Conservation (phyloP, 1,139 yeast genomes). For the Candida sojae region DNA sequence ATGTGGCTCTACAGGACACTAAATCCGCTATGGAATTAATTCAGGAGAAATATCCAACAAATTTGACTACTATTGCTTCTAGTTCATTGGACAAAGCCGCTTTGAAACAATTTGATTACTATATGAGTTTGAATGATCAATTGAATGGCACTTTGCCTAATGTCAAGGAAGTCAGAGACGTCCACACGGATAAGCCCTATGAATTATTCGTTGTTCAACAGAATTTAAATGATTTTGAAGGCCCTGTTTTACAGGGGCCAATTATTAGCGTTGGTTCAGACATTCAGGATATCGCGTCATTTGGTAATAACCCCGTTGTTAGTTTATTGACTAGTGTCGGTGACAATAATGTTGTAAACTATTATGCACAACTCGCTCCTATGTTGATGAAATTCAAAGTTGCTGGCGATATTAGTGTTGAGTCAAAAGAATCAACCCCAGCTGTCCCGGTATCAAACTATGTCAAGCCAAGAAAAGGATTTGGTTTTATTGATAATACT, state of each 20-base stretch:
- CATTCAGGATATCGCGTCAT: constrained; percentile 10
- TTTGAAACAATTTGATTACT: constrained; percentile 23
- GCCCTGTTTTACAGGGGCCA: constrained; percentile 28
- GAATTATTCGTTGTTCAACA: constrained; percentile 19
- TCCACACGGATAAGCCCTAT: constrained; percentile 11
- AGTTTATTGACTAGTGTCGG: constrained; percentile 22
- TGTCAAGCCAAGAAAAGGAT: constrained; percentile 33
- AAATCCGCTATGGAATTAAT: constrained; percentile 18
- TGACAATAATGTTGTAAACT: constrained; percentile 19
- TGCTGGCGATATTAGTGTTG: constrained; percentile 3
- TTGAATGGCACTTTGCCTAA: constrained; percentile 10
- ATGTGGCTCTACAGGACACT: constrained; percentile 28
- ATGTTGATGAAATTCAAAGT: constrained; percentile 24
- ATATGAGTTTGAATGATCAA: constrained; percentile 19
- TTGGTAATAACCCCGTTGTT: constrained; percentile 20
- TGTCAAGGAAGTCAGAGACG: constrained; percentile 12
- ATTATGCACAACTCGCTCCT: constrained; percentile 34
- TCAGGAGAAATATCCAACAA: constrained; percentile 18
- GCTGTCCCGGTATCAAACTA: constrained; percentile 19
- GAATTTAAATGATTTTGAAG: constrained; percentile 13
- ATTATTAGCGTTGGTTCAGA: constrained; percentile 8
- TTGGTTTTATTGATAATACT: constrained; percentile 37
- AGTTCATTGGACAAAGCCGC: constrained; percentile 19
- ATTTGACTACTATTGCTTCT: constrained; percentile 11
- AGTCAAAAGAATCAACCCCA: constrained; percentile 3